phyloP scores from a whole-genome alignment of 2,329 filamentous ascomycete genomes.

The Aspergillus eucalypticola region DNA sequence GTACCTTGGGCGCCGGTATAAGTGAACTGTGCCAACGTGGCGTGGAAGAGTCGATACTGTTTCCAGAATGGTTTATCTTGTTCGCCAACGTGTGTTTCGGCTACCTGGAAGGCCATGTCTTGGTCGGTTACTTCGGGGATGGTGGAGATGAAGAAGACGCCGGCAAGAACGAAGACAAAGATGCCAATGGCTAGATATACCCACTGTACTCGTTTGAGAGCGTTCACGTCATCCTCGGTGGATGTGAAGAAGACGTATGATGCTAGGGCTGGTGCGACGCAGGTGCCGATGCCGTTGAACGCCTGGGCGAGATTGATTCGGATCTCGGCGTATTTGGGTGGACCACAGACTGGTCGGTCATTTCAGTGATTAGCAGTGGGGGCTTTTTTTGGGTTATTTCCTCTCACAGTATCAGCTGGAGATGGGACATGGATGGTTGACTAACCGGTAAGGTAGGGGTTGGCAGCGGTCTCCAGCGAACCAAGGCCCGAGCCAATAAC shows the following conservation, averaged over 20 bases:
- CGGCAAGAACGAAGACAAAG: constrained; percentile 68
- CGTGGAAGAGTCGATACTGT: constrained; percentile 75
- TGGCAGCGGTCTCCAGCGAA: constrained; percentile 74
- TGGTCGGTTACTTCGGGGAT: constrained; percentile 73
- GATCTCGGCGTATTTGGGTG: constrained; percentile 71
- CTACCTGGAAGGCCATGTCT: constrained; percentile 66
- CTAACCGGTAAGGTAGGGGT: constrained; percentile 68
- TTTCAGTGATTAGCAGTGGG: constrained; percentile 30
- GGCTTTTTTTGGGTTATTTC: constrained; percentile 14
- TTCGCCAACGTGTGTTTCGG: constrained; percentile 56
- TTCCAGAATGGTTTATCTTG: constrained; percentile 64
- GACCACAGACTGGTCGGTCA: constrained; percentile 64
- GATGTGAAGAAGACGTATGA: constrained; percentile 71
- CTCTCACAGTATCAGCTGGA: background rate
- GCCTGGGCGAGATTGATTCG: constrained; percentile 76
- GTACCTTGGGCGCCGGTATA: constrained; percentile 74
- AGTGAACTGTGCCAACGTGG: constrained; percentile 73
- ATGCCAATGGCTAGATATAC: constrained; percentile 77
- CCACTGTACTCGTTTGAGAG: constrained; percentile 71
- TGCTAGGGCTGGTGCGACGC: constrained; percentile 71
- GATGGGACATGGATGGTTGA: background rate
- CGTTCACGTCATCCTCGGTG: constrained; percentile 57
- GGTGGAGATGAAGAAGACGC: constrained; percentile 65
- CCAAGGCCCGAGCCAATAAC: constrained; percentile 73
- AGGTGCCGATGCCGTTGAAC: constrained; percentile 73